These are phyloP conservation scores for Lichtheimia ornata DNA, from an alignment of 371 early-diverging fungal species.

Conservation along the genomic window DNA sequence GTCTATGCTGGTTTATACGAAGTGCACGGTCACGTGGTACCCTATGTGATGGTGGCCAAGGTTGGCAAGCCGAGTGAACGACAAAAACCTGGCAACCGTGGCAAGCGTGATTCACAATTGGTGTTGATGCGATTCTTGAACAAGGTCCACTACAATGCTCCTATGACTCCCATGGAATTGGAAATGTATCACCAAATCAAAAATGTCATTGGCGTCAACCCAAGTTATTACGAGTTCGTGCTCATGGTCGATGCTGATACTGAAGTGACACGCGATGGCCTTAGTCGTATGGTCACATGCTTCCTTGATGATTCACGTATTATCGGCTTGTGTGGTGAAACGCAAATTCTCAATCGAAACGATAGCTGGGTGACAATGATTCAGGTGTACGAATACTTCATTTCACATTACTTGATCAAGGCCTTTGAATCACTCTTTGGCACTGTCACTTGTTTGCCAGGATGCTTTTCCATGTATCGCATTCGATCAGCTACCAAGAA, in stretches of 20 bases:
- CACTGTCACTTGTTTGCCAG: conserved; percentile 90
- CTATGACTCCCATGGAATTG: conserved; percentile 89
- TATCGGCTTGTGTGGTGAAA: conserved; percentile 88
- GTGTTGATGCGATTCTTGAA: conserved; percentile 83
- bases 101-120: conserved; percentile 89
- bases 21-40: conserved; percentile 75
- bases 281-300: conserved; percentile 71
- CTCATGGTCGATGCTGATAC: conserved; percentile 76
- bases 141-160: conserved; percentile 71
- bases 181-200: conserved; percentile 92
- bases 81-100: conserved; percentile 81
- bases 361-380: conserved; percentile 94
- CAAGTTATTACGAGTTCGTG: conserved; percentile 69
- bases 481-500: conserved; percentile 80
- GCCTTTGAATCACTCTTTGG: conserved; percentile 88
- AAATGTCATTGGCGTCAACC: conserved; percentile 88
- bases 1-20: conserved; percentile 89
- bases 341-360: conserved; percentile 83
- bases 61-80: conserved; percentile 72
- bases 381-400: conserved; percentile 88
- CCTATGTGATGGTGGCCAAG: conserved; percentile 80
- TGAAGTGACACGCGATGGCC: conserved; percentile 67
- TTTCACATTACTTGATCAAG: conserved; percentile 84
- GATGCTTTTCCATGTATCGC: conserved; percentile 95
- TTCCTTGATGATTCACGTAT: conserved; percentile 81